phyloP scores from a whole-genome alignment of 305 asterid species.

The Plantago coronopus region DNA sequence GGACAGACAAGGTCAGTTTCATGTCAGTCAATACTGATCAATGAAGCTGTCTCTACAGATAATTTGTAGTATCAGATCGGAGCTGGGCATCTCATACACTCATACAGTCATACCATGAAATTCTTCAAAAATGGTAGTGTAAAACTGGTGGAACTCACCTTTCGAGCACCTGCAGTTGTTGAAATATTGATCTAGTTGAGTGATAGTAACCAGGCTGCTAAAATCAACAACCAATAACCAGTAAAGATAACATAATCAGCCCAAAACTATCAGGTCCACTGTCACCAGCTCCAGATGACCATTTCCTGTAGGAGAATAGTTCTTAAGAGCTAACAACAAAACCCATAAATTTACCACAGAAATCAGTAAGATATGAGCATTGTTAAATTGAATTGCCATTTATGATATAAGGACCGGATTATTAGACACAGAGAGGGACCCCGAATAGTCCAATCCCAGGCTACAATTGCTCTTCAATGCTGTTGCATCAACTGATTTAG shows the following conservation, averaged over 20 bases:
- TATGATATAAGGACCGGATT: too few species aligned
- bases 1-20: too few species aligned
- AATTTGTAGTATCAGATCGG: too few species aligned
- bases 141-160: neutral
- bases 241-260: neutral
- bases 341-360: neutral
- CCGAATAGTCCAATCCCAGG: neutral
- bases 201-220: neutral
- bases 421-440: too few species aligned
- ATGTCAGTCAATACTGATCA: too few species aligned
- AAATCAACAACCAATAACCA: neutral
- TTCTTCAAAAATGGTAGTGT: neutral
- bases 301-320: constrained; percentile 1
- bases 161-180: neutral
- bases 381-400: neutral
- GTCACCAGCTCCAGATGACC: constrained; percentile 2
- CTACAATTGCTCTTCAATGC: constrained; percentile 1
- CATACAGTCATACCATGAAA: neutral
- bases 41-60: too few species aligned
- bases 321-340: neutral
- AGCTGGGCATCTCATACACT: neutral
- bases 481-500: constrained; percentile 7
- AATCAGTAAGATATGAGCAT: neutral
- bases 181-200: neutral
- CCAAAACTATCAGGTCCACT: neutral